Conservation (phyloP, 257 asterid species). For the Solanum tarapatanum region DNA sequence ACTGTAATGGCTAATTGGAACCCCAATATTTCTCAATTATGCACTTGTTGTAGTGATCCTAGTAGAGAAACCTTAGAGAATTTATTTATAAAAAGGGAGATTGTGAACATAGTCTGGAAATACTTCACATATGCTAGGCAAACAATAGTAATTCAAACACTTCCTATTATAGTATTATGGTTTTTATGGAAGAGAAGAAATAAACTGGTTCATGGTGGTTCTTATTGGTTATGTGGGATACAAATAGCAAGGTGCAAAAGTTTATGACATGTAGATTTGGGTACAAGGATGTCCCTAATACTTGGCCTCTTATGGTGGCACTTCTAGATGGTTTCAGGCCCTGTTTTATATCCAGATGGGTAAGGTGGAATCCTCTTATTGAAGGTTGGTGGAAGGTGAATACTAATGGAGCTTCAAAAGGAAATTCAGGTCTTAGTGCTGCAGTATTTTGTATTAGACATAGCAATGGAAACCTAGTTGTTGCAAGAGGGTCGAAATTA, state of each 20-base stretch:
- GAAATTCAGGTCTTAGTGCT: neutral
- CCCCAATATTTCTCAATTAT: neutral
- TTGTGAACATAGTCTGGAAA: neutral
- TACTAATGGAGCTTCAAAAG: neutral
- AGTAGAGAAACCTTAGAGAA: neutral
- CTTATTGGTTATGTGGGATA: neutral
- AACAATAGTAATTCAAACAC: too few species aligned
- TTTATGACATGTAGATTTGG: neutral
- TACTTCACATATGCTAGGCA: neutral
- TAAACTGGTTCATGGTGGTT: neutral
- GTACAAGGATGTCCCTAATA: neutral
- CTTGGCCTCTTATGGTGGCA: neutral
- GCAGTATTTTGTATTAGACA: too few species aligned
- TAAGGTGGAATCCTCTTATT: neutral
- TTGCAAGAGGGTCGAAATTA: neutral
- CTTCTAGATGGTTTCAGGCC: neutral
- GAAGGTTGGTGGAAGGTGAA: neutral
- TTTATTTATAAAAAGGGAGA: neutral
- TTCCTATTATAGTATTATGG: neutral
- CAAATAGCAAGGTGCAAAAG: neutral
- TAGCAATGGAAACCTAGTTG: neutral
- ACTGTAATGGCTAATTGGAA: neutral
- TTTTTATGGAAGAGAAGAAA: neutral
- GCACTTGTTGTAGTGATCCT: neutral
- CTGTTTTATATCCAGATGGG: neutral